phyloP scores from a whole-genome alignment of 2,329 filamentous ascomycete genomes.

The Penicillium griseofulvum region DNA sequence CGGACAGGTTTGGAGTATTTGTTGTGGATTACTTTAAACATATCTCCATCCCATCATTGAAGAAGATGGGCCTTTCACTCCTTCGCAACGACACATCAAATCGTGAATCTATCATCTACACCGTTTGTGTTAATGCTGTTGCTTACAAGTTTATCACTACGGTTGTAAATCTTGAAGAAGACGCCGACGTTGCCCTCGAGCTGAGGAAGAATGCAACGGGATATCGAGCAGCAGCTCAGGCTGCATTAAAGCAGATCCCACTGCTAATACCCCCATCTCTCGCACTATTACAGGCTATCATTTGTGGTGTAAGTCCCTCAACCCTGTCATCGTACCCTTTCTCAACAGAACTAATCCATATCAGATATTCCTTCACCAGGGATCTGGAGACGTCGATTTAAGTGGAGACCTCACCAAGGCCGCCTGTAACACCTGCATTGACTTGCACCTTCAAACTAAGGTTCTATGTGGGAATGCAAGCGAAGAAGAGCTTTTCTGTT shows the following conservation, averaged over 20 bases:
- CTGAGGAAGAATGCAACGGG: neutral
- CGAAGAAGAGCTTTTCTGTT: conserved; percentile 22
- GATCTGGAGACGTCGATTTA: conserved; percentile 17
- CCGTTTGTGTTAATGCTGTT: conserved; percentile 19
- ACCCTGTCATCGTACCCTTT: neutral
- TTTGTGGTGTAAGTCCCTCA: neutral
- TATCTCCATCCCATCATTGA: conserved; percentile 14
- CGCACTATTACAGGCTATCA: conserved; percentile 14
- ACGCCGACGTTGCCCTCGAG: neutral
- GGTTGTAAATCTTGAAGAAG: neutral
- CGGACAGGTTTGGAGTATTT: conserved; percentile 16
- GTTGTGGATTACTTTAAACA: conserved; percentile 23
- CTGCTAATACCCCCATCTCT: conserved; percentile 13
- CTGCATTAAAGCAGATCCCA: conserved; percentile 16
- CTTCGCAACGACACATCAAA: conserved; percentile 7
- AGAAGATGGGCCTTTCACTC: conserved; percentile 20
- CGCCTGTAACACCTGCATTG: conserved; percentile 21
- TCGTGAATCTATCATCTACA: conserved; percentile 14
- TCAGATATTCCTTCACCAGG: conserved; percentile 22
- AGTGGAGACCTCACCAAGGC: conserved; percentile 20
- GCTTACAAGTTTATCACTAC: conserved; percentile 25
- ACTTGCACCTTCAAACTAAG: conserved; percentile 10
- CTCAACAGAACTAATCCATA: neutral
- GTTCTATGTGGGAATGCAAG: neutral
- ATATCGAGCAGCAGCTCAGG: conserved; percentile 10